Evolutionary conservation across 2,329 filamentous ascomycete species (phyloP), one percentile per base, ranked within the genome.

Genomic region (Annulohypoxylon truncatum): DNA sequence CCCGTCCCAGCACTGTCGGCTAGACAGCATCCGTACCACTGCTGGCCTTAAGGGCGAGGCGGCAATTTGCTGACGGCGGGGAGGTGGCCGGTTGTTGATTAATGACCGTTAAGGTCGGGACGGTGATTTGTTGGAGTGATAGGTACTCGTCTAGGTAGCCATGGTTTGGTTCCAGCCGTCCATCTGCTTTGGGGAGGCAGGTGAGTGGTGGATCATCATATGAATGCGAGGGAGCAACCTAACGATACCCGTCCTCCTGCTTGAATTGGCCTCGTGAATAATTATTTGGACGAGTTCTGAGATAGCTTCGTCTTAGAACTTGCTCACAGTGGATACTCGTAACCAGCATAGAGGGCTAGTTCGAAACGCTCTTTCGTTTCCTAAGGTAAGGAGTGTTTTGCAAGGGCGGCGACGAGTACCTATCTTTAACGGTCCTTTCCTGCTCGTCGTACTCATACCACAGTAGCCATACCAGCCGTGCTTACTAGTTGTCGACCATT

Each of bases 61-160:
- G 57, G 65, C 2, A 52, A 28, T 50, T 61, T 61, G 24, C 48
- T 44, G 2, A 33, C 20, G 29, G 54, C 20, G 28, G 22, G 35
- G 3, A 31, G 20, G 28, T 18, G 15, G 44, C 48, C 66, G 66
- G 66, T 48, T 44, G 29, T 68, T 68, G 54, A 68, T 68, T 57
- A 62, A 68, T 35, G 6, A 26, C 66, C 66, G 66, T 46, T 28
- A 38, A 44, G 28, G 24, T 22, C 13, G 7, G 5, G 35, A 28
- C 40, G 28, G 9, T n/a, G 20, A 3, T 15, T 20, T n/a, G 22
- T 29, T 40, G 12, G 26, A 29, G 8, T 15, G 35, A 10, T 18
- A 29, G 7, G 38, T 28, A 26, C 18, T 6, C 10, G 15, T 28
- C 8, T 10, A 40, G 31, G 22, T 15, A 13, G 13, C 26, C 24